Base-by-base conservation (phyloP, 768 basidiomycete genomes). In the Asterophora parasitica region DNA sequence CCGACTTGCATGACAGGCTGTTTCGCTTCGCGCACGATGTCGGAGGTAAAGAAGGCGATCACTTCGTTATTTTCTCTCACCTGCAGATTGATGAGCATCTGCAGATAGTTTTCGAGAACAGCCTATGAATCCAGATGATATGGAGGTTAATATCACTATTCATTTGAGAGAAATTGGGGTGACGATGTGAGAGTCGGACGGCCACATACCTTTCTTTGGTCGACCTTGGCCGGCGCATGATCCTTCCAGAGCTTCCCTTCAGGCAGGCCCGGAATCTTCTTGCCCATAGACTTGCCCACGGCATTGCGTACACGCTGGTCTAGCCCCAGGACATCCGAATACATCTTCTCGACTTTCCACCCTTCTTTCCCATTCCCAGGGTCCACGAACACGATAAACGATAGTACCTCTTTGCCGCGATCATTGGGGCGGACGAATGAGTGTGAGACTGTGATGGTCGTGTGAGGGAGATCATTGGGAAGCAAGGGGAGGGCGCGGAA, bases 171-270 rank as follows among this genome's bases (percentile, higher is more conserved):
- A n/a, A 13, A 27, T 31, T 39, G 17, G 44, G 16, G 33, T 17
- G 52, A 38, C 23, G 43, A 47, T 36, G 44, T 40, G 32, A 45
- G 3, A 23, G 3, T 23, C 23, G 23, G 23, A 35, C 17, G 5
- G 12, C 4, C 7, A 69, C 82, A 57, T 59, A 89, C 92, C 75
- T 97, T 98, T 54, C 95, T 73, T 66, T 95, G 92, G 72, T 98
- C 96, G 35, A 93, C 90, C 72, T 89, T 94, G 23, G 90, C 91
- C 26, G 95, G 95, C 0, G 94, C 93, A 64, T 95, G 92, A 68
- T 98, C 96, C 65, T 83, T 94, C 89, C 95, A 97, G 7, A 96
- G 71, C 65, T 85, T 88, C 19, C 90, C 89, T 63, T 99, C 96
- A 1, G 96, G 96, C 48, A 99, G 65, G 45, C 67, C 74, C 15